phyloP scores from a whole-genome alignment of 371 early-diverging fungal genomes.

The Syncephalis plumigaleata region DNA sequence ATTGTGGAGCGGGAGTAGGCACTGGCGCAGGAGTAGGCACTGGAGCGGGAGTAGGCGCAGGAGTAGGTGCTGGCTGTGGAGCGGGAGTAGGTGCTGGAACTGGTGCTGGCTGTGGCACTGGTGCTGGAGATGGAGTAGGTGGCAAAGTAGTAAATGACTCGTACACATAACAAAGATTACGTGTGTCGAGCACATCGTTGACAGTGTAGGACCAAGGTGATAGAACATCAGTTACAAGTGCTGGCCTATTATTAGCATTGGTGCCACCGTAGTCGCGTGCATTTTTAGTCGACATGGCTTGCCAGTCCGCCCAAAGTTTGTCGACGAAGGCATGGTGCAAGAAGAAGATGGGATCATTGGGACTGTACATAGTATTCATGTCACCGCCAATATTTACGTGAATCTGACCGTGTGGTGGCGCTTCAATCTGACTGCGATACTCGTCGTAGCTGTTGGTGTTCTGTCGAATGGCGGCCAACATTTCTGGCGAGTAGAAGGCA shows the following conservation, averaged over 20 bases:
- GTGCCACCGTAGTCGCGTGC: slow-evolving; percentile 1
- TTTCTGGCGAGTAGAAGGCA: slow-evolving; percentile 12
- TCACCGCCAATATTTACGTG: slow-evolving; percentile 26
- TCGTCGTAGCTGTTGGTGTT: slow-evolving; percentile 11
- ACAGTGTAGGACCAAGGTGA: background rate
- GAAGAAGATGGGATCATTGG: slow-evolving; percentile 37
- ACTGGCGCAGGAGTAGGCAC: too few species aligned
- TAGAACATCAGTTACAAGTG: background rate
- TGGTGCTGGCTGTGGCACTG: too few species aligned
- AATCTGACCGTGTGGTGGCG: slow-evolving; percentile 21
- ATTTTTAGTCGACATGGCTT: slow-evolving; percentile 6
- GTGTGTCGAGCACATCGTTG: background rate
- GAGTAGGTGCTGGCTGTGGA: too few species aligned
- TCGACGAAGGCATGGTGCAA: slow-evolving; percentile 38
- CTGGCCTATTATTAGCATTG: background rate
- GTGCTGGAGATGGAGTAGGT: background rate
- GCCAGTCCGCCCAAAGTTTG: slow-evolving; percentile 27
- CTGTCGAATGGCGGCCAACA: slow-evolving; percentile 10
- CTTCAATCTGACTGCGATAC: slow-evolving; percentile 21
- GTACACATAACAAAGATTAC: background rate
- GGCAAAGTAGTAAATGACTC: too few species aligned
- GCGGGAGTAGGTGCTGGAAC: too few species aligned
- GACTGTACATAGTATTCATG: slow-evolving; percentile 14
- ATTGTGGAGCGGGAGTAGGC: too few species aligned
- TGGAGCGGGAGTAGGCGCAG: too few species aligned